Evolutionary conservation across 257 asterid species (phyloP).

Genomic region (Solanum megistacrolobum): DNA sequence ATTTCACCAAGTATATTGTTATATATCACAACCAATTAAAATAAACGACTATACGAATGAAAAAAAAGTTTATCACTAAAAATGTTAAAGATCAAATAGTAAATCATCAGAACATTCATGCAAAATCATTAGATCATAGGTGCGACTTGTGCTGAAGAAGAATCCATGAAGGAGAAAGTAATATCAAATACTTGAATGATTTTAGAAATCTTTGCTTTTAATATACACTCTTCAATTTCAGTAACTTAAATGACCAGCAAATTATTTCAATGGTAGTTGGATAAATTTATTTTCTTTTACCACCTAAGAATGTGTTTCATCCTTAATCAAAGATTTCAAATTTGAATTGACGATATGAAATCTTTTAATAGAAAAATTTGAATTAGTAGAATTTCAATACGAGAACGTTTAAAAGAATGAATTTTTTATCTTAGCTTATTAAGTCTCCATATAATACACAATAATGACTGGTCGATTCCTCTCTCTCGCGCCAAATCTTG

Average conservation of each 20-base stretch:
- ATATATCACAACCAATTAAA: neutral
- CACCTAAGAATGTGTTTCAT: neutral
- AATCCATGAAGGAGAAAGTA: neutral
- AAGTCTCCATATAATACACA: slow-evolving; percentile 1
- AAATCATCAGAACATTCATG: neutral
- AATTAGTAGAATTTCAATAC: no score
- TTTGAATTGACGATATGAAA: no score
- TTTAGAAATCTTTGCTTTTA: neutral
- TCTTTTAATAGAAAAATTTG: no score
- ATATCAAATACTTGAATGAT: neutral
- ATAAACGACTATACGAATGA: neutral
- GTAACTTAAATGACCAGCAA: neutral
- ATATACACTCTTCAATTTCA: neutral
- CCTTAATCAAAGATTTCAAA: no score
- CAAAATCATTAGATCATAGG: neutral
- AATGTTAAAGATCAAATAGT: neutral
- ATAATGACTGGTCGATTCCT: neutral
- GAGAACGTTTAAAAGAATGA: no score
- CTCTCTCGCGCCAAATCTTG: slow-evolving; percentile 23
- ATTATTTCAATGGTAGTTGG: neutral
- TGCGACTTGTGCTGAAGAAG: neutral
- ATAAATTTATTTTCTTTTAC: neutral
- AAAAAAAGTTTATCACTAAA: neutral
- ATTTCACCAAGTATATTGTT: no score
- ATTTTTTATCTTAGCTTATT: neutral